Base-by-base conservation (phyloP, 495 filamentous ascomycete species). In the Platismatia glauca region DNA sequence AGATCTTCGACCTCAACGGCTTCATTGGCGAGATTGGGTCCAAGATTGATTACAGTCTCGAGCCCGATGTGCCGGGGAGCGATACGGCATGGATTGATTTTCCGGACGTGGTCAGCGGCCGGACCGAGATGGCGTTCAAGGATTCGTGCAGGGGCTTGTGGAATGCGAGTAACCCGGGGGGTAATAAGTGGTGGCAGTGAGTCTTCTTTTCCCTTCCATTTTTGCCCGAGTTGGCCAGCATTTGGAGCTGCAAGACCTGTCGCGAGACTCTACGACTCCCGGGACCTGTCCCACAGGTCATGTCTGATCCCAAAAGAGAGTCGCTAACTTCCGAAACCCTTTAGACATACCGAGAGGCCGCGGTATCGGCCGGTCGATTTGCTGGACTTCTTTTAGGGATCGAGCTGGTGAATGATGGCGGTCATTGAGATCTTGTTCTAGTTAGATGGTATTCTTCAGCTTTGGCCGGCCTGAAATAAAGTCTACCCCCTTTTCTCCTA, bases 21-120 rank as follows among this genome's bases (percentile, higher is more conserved):
- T 89, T 82, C 69, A 69, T 89, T 18, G 87, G 87, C 13, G 70
- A 72, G 7, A 70, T 83, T 41, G 79, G 75, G 57, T 81, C 76
- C n/a, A 69, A 71, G 59, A 82, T 90, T 31, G 60, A 65, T n/a
- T 90, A 89, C 62, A 74, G 71, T 16, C 70, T 90, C 18, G 68
- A 75, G 50, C 79, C 86, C 2, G 85, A 89, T 63, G 67, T 77
- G 0, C 79, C 79, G 13, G 85, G 80, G 29, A 76, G 72, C 22
- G 82, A 86, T 53, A 79, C 82, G 48, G 82, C 81, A 6, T 68
- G 87, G 43, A 73, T 85, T 1, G 74, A 76, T n/a, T 74, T 86
- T 52, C 70, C 69, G 13, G 82, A 85, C 60, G 62, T 86, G 60
- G 62, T 79, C 4, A 68, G 72, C 20, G 73, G 74, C 11, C 68